Conservation (phyloP, 441 rosid species). For the Brassica hybrid region DNA sequence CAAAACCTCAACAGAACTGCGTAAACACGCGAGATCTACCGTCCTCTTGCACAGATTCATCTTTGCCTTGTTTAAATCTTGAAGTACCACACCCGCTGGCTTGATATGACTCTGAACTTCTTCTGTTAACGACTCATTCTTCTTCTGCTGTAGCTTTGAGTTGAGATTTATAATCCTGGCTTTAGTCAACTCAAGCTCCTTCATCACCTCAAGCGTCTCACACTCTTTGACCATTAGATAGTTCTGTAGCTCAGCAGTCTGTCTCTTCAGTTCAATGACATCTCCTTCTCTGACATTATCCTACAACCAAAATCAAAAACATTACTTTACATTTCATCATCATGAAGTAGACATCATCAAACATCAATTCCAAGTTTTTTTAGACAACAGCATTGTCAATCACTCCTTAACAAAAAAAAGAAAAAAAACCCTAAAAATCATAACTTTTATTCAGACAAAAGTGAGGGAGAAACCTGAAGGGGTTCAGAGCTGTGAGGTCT, state of each 20-base stretch:
- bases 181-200: conserved; percentile 81
- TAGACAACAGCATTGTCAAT: too few species aligned
- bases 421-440: conserved; percentile 11
- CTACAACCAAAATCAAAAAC: conserved; percentile 39
- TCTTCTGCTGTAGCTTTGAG: conserved; percentile 51
- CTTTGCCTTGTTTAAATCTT: conserved; percentile 89
- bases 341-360: conserved; percentile 4
- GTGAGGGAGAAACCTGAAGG: conserved; percentile 49
- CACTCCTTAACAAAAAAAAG: too few species aligned
- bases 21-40: conserved; percentile 66
- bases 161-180: conserved; percentile 61
- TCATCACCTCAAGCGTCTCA: conserved; percentile 75
- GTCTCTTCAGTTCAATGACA: conserved; percentile 59
- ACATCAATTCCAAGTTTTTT: too few species aligned
- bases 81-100: conserved; percentile 65
- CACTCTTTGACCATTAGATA: conserved; percentile 69
- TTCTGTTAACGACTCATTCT: conserved; percentile 43
- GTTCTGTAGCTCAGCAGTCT: conserved; percentile 64
- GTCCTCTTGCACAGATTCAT: conserved; percentile 79
- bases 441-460: neutral
- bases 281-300: conserved; percentile 55
- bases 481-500: conserved; percentile 50
- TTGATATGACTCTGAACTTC: conserved; percentile 39
- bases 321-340: conserved; percentile 18
- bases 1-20: conserved; percentile 63